Conservation (phyloP, 345 rosid genomes). For the Ailanthus altissimus region DNA sequence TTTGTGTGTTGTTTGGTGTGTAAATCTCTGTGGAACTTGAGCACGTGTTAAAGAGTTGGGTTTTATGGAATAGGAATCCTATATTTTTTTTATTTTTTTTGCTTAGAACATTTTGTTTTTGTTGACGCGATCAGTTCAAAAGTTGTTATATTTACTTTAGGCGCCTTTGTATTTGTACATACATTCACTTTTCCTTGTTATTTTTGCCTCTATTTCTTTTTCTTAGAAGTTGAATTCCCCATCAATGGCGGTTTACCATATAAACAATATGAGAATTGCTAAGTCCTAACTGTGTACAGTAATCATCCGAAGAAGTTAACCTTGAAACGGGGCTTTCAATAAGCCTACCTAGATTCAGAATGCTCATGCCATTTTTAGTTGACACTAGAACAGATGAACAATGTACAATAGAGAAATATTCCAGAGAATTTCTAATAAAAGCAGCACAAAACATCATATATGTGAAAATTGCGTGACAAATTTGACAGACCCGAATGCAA, state of each 20-base stretch:
- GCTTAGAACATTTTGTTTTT: neutral
- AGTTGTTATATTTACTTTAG: neutral
- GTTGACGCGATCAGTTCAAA: neutral
- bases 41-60: neutral
- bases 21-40: slow-evolving; percentile 21
- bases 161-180: too few relatives aligned
- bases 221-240: neutral
- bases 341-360: neutral
- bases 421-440: neutral
- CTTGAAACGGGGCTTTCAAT: neutral
- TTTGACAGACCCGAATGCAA: neutral
- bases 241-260: neutral
- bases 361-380: neutral
- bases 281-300: neutral
- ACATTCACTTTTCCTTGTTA: too few relatives aligned
- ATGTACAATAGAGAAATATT: neutral
- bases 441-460: neutral
- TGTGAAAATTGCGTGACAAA: neutral
- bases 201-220: neutral
- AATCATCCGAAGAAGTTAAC: neutral
- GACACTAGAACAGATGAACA: neutral
- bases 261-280: neutral
- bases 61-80: slow-evolving; percentile 1
- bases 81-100: neutral
- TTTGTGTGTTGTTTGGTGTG: slow-evolving; percentile 11